Percentiles rank a stretch among this genome's conserved stretches.
Evolutionary conservation across 208 protist genomes (phyloP).

Genomic region (Leptomonas pyrrhocoris): DNA sequence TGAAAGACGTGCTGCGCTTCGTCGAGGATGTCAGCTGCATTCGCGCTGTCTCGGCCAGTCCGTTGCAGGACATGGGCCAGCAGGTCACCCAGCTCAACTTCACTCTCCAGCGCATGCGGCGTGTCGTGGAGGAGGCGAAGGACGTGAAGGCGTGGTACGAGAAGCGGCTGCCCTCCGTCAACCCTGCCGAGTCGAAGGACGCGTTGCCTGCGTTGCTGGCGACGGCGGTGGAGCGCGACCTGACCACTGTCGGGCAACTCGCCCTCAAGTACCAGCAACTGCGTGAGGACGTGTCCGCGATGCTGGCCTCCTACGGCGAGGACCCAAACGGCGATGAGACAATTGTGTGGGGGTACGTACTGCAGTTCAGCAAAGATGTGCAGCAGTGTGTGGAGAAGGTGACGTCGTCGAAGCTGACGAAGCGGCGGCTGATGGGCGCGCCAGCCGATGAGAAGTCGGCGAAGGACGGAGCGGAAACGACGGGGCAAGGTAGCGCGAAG

Average conservation of each 20-base stretch:
- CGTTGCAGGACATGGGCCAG: slow-evolving; percentile 64
- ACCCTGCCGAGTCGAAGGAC: slow-evolving; percentile 35
- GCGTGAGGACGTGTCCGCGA: slow-evolving; percentile 64
- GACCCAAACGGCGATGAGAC: slow-evolving; percentile 67
- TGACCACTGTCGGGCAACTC: slow-evolving; percentile 50
- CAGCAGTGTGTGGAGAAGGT: slow-evolving; percentile 41
- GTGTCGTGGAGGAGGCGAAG: slow-evolving; percentile 60
- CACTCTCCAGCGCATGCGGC: slow-evolving; percentile 75
- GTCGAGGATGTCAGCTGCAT: slow-evolving; percentile 60
- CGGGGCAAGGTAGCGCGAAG: background rate
- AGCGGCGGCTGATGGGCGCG: slow-evolving; percentile 23
- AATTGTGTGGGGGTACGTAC: slow-evolving; percentile 58
- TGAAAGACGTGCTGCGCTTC: slow-evolving; percentile 49
- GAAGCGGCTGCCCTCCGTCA: slow-evolving; percentile 37
- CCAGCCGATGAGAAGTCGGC: background rate
- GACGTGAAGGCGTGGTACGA: slow-evolving; percentile 42
- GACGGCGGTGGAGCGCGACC: slow-evolving; percentile 31
- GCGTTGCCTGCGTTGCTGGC: slow-evolving; percentile 45
- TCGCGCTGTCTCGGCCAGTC: slow-evolving; percentile 30
- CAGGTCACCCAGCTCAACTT: slow-evolving; percentile 69
- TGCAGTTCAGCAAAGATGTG: slow-evolving; percentile 62
- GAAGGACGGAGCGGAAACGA: background rate
- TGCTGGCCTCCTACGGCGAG: slow-evolving; percentile 79
- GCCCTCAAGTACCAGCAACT: slow-evolving; percentile 66
- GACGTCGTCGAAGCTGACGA: slow-evolving; percentile 27